phyloP scores from a whole-genome alignment of 225 moss, liverwort and hornwort genomes.

The Anthoceros angustus region DNA sequence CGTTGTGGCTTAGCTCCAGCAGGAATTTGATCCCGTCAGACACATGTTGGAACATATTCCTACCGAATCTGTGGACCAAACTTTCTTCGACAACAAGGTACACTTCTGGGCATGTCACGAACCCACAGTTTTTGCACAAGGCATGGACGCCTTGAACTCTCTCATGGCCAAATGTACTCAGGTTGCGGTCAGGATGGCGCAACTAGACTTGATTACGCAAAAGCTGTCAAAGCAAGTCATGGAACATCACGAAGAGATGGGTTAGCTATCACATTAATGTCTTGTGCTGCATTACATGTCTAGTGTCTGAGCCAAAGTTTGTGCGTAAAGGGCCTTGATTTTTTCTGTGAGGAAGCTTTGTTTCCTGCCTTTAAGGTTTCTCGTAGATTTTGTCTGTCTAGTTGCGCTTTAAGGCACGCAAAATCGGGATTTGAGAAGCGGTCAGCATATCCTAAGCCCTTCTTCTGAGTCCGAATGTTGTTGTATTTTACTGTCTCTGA shows the following conservation, averaged over 20 bases:
- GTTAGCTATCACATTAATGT: slow-evolving; percentile 20
- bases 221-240: slow-evolving; percentile 82
- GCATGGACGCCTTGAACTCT: background rate
- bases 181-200: slow-evolving; percentile 72
- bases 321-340: background rate
- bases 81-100: slow-evolving; percentile 83
- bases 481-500: background rate
- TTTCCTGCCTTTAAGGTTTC: too few relatives aligned
- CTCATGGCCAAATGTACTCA: slow-evolving; percentile 11
- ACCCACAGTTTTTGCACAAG: background rate
- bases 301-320: background rate
- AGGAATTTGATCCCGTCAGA: slow-evolving; percentile 67
- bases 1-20: slow-evolving; percentile 1
- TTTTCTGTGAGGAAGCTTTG: too few relatives aligned
- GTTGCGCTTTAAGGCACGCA: too few relatives aligned
- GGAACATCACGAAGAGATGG: slow-evolving; percentile 98
- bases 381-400: too few relatives aligned
- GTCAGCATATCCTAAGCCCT: background rate
- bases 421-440: background rate
- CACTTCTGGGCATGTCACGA: background rate
- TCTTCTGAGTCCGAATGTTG: background rate
- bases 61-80: slow-evolving; percentile 47
- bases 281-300: background rate
- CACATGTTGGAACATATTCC: slow-evolving; percentile 74
- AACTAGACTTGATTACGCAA: slow-evolving; percentile 82